Evolutionary conservation across 108 stramenopile genomes (phyloP), one percentile per base, ranked within the genome.

Genomic region (Cafeteria roenbergensis): DNA sequence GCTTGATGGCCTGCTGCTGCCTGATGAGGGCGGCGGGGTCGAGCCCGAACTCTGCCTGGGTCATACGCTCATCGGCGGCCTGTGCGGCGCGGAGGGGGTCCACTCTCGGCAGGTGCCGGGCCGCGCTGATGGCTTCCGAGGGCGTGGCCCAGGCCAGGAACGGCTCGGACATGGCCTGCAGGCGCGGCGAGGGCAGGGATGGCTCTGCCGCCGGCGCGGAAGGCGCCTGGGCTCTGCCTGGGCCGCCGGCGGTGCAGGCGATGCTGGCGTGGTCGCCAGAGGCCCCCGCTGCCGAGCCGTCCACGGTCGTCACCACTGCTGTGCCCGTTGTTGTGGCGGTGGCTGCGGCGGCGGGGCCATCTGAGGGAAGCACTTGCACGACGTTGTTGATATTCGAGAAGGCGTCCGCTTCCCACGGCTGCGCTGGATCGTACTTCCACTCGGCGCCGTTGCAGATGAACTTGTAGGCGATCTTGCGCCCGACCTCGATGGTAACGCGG

Each of bases 381-480:
- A 71, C 59, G 59, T 73, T 73, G 72, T 71, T 71, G 66, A 73
- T 35, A 57, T 73, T 67, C 30, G 71, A 70, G 25, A 67, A 67
- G 0, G 31, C 70, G 2, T 64, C 69, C 17, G 51, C 64, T 73
- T 66, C 42, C 14, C 34, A 34, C 8, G 8, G 31, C 56, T 67
- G 58, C 65, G 42, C 0, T 1, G 73, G 71, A 25, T 74, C 71
- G 51, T 72, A 60, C 55, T 68, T 26, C 73, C 71, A 68, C 62
- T 57, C 37, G 9, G n/a, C n/a, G n/a, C 73, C 71, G 31, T 74
- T 72, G 25, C 72, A 71, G 17, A 74, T 54, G 57, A 73, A 74
- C 32, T 68, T 68, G 62, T 68, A 74, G 8, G n/a, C n/a, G n/a
- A n/a, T n/a, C n/a, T n/a, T n/a, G n/a, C n/a, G n/a, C n/a, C n/a